Conservation (phyloP, 352 stramenopile species). For the Phytophthora megakarya region DNA sequence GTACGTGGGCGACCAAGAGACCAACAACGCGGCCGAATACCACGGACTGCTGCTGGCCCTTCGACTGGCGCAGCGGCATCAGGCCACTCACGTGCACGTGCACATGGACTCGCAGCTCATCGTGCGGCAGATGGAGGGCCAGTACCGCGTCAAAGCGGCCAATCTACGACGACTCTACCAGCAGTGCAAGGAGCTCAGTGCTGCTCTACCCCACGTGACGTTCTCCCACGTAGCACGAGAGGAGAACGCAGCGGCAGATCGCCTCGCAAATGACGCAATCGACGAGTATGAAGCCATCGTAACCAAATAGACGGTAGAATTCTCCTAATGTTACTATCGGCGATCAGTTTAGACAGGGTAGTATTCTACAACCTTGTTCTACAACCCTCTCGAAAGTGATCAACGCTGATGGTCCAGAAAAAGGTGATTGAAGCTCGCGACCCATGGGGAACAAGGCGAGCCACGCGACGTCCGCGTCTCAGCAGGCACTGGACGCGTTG, state of each 20-base stretch:
- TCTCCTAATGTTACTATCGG: no score
- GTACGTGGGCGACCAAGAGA: slow-evolving; percentile 66
- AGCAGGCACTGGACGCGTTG: slow-evolving; percentile 48
- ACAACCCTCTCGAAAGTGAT: not conserved
- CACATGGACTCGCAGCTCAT: slow-evolving; percentile 85
- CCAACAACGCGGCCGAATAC: slow-evolving; percentile 82
- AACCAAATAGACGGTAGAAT: not conserved
- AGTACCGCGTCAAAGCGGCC: slow-evolving; percentile 72
- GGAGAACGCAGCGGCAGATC: slow-evolving; percentile 59
- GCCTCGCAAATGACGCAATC: slow-evolving; percentile 71
- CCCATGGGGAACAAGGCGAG: slow-evolving; percentile 76
- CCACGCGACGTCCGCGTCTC: slow-evolving; percentile 35
- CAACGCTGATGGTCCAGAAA: not conserved
- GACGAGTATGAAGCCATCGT: slow-evolving; percentile 37
- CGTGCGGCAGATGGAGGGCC: slow-evolving; percentile 73
- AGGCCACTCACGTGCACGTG: slow-evolving; percentile 45
- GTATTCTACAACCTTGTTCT: no score
- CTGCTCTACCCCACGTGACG: slow-evolving; percentile 37
- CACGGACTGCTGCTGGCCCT: slow-evolving; percentile 65
- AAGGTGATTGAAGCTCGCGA: slow-evolving; percentile 4
- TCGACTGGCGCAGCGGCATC: slow-evolving; percentile 49
- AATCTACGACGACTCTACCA: slow-evolving; percentile 54
- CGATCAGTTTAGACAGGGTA: no score
- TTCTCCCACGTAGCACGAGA: slow-evolving; percentile 61
- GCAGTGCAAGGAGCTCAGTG: slow-evolving; percentile 45